phyloP scores from a whole-genome alignment of 2,329 filamentous ascomycete genomes.

The Tolypocladium tundrense region DNA sequence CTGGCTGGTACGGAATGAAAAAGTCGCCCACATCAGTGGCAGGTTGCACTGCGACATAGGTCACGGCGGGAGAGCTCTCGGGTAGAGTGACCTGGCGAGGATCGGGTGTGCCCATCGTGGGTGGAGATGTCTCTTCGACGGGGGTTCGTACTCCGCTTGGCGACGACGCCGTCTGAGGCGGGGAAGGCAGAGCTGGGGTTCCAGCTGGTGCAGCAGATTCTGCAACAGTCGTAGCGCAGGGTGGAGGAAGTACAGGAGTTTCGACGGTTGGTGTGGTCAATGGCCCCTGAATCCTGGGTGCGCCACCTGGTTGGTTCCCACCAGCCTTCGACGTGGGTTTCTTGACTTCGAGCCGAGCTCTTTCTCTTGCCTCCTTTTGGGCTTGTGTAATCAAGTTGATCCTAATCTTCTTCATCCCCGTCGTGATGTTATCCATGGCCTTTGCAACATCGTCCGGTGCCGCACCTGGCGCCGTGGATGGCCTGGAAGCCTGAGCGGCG shows the following conservation, averaged over 20 bases:
- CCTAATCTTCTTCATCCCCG: constrained; percentile 52
- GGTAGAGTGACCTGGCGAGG: constrained; percentile 11
- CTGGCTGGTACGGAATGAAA: constrained; percentile 46
- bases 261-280: not conserved
- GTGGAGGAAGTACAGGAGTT: not conserved
- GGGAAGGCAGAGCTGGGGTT: constrained; percentile 5
- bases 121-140: constrained; percentile 11
- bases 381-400: constrained; percentile 51
- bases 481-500: constrained; percentile 5
- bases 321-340: constrained; percentile 6
- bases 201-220: not conserved
- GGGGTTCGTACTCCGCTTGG: constrained; percentile 14
- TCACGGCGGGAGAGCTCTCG: constrained; percentile 19
- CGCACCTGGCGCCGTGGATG: constrained; percentile 1
- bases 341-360: constrained; percentile 14
- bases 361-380: constrained; percentile 43
- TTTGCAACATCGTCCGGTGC: constrained; percentile 13
- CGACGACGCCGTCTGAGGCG: constrained; percentile 13
- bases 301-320: not conserved
- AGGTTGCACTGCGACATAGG: constrained; percentile 15
- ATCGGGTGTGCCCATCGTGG: constrained; percentile 11
- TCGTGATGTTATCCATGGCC: constrained; percentile 44
- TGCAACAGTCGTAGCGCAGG: not conserved
- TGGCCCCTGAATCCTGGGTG: not conserved
- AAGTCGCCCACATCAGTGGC: constrained; percentile 21